A percentile compares a stretch with the other conserved stretches of the same genome.
Evolutionary conservation across 2,329 filamentous ascomycete species (phyloP).

Genomic region (Beauveria varroae): DNA sequence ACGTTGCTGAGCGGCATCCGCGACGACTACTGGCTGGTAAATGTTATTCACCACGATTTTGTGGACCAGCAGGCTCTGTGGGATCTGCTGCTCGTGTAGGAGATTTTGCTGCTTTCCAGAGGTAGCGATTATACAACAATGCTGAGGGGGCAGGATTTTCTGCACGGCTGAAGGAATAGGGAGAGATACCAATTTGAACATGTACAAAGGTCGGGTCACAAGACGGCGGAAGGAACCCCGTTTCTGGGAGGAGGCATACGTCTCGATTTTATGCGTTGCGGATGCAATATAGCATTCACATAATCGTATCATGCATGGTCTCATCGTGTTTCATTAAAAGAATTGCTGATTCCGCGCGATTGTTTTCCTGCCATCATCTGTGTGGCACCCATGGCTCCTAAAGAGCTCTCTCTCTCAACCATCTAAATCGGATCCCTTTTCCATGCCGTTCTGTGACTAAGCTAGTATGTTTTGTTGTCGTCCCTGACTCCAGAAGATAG

Average conservation of each 20-base stretch:
- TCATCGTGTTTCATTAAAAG: background rate
- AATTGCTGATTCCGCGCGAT: background rate
- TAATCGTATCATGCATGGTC: no score
- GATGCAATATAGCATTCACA: background rate
- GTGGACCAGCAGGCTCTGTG: conserved; percentile 65
- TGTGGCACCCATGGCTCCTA: background rate
- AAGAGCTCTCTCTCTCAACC: background rate
- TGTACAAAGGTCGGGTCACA: background rate
- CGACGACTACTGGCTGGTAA: conserved; percentile 78
- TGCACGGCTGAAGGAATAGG: background rate
- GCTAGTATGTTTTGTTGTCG: no score
- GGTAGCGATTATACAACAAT: background rate
- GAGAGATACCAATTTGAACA: background rate
- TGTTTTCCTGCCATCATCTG: background rate
- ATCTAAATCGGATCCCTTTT: background rate
- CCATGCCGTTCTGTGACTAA: no score
- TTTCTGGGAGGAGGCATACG: background rate
- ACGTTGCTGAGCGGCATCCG: conserved; percentile 61
- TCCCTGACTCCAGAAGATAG: no score
- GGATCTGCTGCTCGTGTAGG: conserved; percentile 45
- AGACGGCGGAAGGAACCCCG: background rate
- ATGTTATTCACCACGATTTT: conserved; percentile 77
- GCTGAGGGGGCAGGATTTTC: background rate
- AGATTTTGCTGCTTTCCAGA: background rate
- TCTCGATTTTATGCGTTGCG: background rate